Base-by-base conservation (phyloP, 169 alveolate species). In the Babesia divergens region DNA sequence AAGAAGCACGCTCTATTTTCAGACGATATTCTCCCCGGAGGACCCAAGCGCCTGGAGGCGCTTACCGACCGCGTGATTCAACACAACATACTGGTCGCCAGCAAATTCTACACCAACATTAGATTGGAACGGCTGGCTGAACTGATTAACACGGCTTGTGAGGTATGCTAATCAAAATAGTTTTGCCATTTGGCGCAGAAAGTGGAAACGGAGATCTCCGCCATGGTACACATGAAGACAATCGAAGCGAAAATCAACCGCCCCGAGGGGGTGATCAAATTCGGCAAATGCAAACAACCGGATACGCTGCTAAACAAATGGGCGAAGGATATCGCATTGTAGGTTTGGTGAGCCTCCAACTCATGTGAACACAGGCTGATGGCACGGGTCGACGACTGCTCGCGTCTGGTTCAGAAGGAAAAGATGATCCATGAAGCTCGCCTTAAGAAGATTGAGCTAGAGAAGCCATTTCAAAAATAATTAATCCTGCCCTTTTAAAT, bases 51-150 rank as follows among this genome's bases (percentile, higher is more conserved):
- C 44, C 50, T 75, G 65, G 42, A 56, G 24, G 14, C 62, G 37
- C 75, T 89, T 40, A 55, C 65, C 54, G 86, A 84, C 72, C 83
- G 91, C n/a, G 89, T 84, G 42, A 62, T 89, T 47, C 92, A 84
- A 64, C 93, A 89, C 77, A 84, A 89, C 67, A 64, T 89, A 13
- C 83, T 70, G 54, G 76, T 89, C 28, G 79, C 75, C 4, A 74
- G 88, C 43, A 82, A 81, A 46, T 84, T 72, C 65, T 89, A 89
- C 82, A 68, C 74, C 44, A 52, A 70, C 47, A 44, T 84, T 1
- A 64, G 79, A 1, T 66, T 85, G 26, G 28, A 26, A 32, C 76
- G 93, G 29, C 68, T 89, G 42, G 28, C 88, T 14, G 80, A 76
- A 16, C 62, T 84, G 13, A 28, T 74, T 22, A 59, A 68, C 44